Conservation (phyloP, 169 alveolate species). For the Eimeria tenella region DNA sequence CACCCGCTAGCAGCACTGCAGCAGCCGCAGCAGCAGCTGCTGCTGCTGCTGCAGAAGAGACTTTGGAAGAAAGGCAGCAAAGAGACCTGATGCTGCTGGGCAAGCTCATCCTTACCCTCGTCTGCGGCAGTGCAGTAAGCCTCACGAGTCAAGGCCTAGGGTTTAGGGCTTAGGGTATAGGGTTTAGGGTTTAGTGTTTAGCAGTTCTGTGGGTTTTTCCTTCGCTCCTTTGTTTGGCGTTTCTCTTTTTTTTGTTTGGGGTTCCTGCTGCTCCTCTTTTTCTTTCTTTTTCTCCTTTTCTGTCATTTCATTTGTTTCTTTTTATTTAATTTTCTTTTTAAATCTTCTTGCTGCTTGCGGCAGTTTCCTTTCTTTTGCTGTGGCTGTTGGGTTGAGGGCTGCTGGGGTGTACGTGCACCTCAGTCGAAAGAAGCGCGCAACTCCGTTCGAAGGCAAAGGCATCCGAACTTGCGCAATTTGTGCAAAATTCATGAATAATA, state of each 20-base stretch:
- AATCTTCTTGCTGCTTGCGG: no score
- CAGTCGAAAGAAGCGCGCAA: no score
- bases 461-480: no score
- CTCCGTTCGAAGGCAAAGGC: no score
- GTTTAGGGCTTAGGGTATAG: background rate
- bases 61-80: background rate
- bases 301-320: conserved; percentile 86
- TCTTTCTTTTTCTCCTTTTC: conserved; percentile 88
- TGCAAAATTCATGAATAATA: no score
- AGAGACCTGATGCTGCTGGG: background rate
- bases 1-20: background rate
- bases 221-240: conserved; percentile 97
- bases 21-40: background rate
- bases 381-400: no score
- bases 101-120: background rate
- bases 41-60: background rate
- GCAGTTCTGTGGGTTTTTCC: conserved; percentile 80
- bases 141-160: background rate
- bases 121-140: background rate
- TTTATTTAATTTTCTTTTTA: conserved; percentile 86
- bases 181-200: background rate
- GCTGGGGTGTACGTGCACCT: no score
- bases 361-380: no score
- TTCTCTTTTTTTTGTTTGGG: conserved; percentile 96
- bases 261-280: conserved; percentile 90